A percentile compares a stretch with the other conserved stretches of the same genome.
These are phyloP conservation scores for Kwoniella mangroviensis DNA, from an alignment of 768 basidiomycete species.

Conservation along the genomic window DNA sequence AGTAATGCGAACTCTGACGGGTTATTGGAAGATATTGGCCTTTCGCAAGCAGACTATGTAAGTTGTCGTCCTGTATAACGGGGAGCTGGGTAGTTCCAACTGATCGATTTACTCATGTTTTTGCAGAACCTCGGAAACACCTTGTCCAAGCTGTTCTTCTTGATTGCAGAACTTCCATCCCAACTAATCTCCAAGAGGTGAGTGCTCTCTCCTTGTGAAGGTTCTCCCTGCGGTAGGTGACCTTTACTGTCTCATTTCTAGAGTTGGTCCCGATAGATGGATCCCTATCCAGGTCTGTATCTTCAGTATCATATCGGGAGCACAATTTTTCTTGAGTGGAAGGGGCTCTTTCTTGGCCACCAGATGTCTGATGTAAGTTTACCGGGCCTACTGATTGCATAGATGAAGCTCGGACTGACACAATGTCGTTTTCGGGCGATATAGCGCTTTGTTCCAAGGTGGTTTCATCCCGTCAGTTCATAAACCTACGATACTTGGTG, in stretches of 20 bases:
- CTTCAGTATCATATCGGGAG: slow-evolving; percentile 66
- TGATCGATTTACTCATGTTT: background rate
- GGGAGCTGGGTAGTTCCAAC: background rate
- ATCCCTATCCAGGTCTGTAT: slow-evolving; percentile 50
- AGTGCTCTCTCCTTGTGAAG: no score
- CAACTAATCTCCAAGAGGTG: slow-evolving; percentile 67
- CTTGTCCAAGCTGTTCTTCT: slow-evolving; percentile 61
- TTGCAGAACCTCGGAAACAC: slow-evolving; percentile 61
- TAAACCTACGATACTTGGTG: background rate
- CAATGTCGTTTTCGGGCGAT: no score
- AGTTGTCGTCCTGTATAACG: background rate
- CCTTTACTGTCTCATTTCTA: background rate
- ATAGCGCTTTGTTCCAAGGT: slow-evolving; percentile 64
- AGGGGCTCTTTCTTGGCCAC: slow-evolving; percentile 65
- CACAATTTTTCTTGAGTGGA: slow-evolving; percentile 67
- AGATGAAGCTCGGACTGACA: slow-evolving; percentile 43
- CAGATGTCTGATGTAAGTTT: slow-evolving; percentile 44
- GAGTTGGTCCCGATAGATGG: slow-evolving; percentile 68
- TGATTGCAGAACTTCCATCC: slow-evolving; percentile 68
- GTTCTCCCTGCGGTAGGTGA: no score
- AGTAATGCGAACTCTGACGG: slow-evolving; percentile 73
- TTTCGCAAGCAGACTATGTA: slow-evolving; percentile 61
- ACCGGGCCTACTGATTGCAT: background rate
- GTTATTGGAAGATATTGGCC: slow-evolving; percentile 65
- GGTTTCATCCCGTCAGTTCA: slow-evolving; percentile 60